These are phyloP conservation scores for Elsinoe arachidis DNA, from an alignment of 2,329 filamentous ascomycete species.

Conservation along the genomic window DNA sequence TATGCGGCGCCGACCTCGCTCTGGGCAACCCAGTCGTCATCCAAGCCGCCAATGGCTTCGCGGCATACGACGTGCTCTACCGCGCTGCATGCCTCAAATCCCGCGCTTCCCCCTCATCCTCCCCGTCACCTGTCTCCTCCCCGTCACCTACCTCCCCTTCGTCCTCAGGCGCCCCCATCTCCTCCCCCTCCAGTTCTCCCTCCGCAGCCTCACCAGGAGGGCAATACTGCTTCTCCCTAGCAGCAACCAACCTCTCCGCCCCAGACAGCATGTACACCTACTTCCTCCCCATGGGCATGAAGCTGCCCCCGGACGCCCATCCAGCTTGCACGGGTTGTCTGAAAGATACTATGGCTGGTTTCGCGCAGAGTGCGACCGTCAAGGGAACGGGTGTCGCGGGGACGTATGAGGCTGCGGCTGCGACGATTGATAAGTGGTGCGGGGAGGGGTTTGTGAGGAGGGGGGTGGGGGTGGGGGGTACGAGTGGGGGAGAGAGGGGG, in stretches of 20 bases:
- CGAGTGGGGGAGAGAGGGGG: background rate
- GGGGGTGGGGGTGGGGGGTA: constrained; percentile 29
- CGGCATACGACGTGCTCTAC: constrained; percentile 70
- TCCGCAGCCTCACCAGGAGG: background rate
- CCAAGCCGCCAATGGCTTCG: constrained; percentile 66
- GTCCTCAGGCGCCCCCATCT: background rate
- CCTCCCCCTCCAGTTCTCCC: background rate
- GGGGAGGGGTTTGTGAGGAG: constrained; percentile 47
- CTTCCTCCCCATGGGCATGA: constrained; percentile 69
- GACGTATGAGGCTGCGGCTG: constrained; percentile 64
- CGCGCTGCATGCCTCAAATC: constrained; percentile 70
- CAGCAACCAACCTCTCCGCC: constrained; percentile 65
- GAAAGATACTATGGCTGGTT: constrained; percentile 72
- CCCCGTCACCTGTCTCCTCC: background rate
- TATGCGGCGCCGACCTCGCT: constrained; percentile 65
- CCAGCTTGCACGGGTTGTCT: constrained; percentile 71
- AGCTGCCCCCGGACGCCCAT: constrained; percentile 56
- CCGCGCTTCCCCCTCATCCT: constrained; percentile 32
- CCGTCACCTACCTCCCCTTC: constrained; percentile 47
- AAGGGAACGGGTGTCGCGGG: constrained; percentile 55
- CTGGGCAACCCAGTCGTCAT: constrained; percentile 60
- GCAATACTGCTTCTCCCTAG: constrained; percentile 58
- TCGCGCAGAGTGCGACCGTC: constrained; percentile 59
- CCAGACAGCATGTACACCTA: constrained; percentile 73
- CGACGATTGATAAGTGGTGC: constrained; percentile 59